Evolutionary conservation across 2,329 filamentous ascomycete genomes (phyloP).

Genomic region (Boeremia lycopersici): DNA sequence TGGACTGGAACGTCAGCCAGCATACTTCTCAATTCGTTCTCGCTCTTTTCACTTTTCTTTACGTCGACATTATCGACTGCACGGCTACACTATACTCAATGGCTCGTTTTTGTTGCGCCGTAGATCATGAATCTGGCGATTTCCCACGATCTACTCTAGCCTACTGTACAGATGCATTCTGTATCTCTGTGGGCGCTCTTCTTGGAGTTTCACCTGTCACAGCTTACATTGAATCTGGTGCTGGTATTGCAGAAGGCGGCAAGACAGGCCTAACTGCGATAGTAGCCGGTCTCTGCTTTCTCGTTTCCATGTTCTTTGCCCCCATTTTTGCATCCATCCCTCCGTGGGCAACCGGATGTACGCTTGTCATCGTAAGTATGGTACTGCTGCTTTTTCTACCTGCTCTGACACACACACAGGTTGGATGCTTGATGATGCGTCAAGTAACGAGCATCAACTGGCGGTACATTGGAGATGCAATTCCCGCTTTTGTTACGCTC

Average conservation of each 20-base stretch:
- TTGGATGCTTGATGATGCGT: conserved; percentile 78
- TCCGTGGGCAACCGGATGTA: conserved; percentile 86
- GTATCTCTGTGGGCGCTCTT: conserved; percentile 79
- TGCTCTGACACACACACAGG: conserved; percentile 31
- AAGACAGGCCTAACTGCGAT: conserved; percentile 82
- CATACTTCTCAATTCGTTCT: conserved; percentile 78
- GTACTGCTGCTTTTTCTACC: neutral
- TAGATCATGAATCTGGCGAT: conserved; percentile 81
- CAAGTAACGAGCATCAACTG: conserved; percentile 83
- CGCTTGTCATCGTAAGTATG: conserved; percentile 71
- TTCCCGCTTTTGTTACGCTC: conserved; percentile 84
- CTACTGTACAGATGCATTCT: conserved; percentile 82
- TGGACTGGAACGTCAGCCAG: conserved; percentile 72
- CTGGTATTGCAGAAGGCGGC: conserved; percentile 86
- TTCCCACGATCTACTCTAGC: conserved; percentile 85
- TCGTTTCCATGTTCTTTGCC: conserved; percentile 86
- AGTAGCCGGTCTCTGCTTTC: conserved; percentile 79
- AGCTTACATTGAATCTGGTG: conserved; percentile 85
- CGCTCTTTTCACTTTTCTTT: conserved; percentile 87
- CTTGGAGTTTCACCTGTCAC: conserved; percentile 82
- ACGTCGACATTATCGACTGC: conserved; percentile 87
- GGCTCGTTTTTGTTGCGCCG: conserved; percentile 80
- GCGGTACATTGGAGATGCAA: conserved; percentile 80
- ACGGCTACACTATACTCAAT: conserved; percentile 89
- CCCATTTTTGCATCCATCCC: conserved; percentile 90